Evolutionary conservation across 2,329 filamentous ascomycete species (phyloP).

Genomic region (Diaporthe longicolla): DNA sequence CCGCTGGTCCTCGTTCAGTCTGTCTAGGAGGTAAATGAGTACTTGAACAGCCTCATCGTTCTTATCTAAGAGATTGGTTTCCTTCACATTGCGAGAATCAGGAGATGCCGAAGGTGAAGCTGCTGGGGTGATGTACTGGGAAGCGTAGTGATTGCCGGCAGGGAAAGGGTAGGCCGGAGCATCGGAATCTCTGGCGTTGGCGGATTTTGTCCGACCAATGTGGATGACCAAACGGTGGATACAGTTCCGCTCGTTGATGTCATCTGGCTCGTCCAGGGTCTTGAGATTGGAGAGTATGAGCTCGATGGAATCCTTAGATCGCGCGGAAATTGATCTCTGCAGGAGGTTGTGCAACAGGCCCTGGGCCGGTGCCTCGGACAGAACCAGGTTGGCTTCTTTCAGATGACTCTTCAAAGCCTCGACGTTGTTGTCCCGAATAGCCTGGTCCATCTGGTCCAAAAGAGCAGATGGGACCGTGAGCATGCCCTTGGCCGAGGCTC

Average conservation of each 20-base stretch:
- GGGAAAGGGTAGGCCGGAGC: constrained; percentile 65
- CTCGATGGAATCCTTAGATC: constrained; percentile 78
- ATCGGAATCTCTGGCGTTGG: constrained; percentile 61
- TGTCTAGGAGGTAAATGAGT: constrained; percentile 73
- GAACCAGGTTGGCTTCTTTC: constrained; percentile 67
- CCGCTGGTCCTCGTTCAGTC: constrained; percentile 77
- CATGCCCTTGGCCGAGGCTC: constrained; percentile 81
- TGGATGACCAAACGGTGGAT: constrained; percentile 93
- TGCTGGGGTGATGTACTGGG: constrained; percentile 85
- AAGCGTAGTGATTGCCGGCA: constrained; percentile 68
- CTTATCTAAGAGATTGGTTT: constrained; percentile 69
- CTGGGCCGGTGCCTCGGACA: constrained; percentile 70
- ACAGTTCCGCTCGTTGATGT: constrained; percentile 94
- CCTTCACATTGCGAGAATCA: constrained; percentile 72
- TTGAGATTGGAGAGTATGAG: constrained; percentile 78
- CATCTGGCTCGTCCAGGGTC: constrained; percentile 86
- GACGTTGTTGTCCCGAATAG: constrained; percentile 78
- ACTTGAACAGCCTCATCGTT: constrained; percentile 84
- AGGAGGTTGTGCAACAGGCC: constrained; percentile 83
- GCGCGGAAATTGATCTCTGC: constrained; percentile 80
- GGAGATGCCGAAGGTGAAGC: constrained; percentile 75
- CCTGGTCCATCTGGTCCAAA: constrained; percentile 80
- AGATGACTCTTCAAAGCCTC: constrained; percentile 69
- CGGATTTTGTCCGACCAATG: constrained; percentile 81
- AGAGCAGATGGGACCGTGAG: constrained; percentile 78